A percentile compares a stretch with the other conserved stretches of the same genome.
phyloP scores from a whole-genome alignment of 1,284 basidiomycete species.

The Crucibulum parvulum region DNA sequence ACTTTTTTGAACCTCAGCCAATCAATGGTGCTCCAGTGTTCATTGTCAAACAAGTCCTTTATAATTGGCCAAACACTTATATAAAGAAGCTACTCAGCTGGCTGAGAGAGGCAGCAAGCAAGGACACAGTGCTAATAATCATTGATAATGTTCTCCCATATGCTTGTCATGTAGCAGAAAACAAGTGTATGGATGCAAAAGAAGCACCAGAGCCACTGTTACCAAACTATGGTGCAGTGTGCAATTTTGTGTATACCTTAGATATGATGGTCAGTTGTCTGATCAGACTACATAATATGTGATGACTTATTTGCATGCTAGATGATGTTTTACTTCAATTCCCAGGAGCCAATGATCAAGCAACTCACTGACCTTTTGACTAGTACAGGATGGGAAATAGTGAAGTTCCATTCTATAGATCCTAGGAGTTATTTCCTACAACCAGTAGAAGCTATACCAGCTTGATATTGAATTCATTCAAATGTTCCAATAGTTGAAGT shows the following conservation, averaged over 20 bases:
- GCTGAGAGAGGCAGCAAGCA: conserved; percentile 34
- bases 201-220: conserved; percentile 33
- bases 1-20: conserved; percentile 41
- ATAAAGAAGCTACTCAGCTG: conserved; percentile 31
- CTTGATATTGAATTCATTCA: too few species aligned
- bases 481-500: too few species aligned
- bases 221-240: conserved; percentile 33
- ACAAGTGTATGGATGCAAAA: conserved; percentile 13
- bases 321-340: conserved; percentile 34
- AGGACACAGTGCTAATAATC: conserved; percentile 40
- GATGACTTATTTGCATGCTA: conserved; percentile 3
- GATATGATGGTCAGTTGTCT: not conserved
- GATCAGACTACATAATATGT: not conserved
- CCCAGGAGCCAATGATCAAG: conserved; percentile 30
- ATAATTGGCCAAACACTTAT: conserved; percentile 43
- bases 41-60: conserved; percentile 38
- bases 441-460: conserved; percentile 22
- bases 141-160: conserved; percentile 40
- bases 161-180: conserved; percentile 29
- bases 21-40: conserved; percentile 35
- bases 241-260: conserved; percentile 13
- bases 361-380: conserved; percentile 24
- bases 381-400: conserved; percentile 31
- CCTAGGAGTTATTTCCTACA: conserved; percentile 17
- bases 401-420: conserved; percentile 9